These are phyloP conservation scores for Bolboschoenoplectus hybrid DNA, from an alignment of 202 grass and related monocot species.

Conservation along the genomic window DNA sequence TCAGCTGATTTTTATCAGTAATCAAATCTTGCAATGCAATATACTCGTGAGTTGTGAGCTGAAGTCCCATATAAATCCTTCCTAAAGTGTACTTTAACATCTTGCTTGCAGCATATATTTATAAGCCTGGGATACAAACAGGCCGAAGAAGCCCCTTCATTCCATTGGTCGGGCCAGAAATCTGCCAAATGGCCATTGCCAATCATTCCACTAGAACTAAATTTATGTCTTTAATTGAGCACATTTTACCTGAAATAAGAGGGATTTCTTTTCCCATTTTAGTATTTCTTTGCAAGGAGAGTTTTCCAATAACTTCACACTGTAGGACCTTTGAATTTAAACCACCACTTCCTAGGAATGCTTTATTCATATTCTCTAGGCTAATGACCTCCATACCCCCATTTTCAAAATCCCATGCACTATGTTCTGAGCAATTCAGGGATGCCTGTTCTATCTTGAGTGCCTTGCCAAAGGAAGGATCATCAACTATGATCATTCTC, in stretches of 20 bases:
- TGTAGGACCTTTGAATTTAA: background rate
- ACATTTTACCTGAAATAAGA: conserved; percentile 2
- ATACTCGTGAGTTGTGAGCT: background rate
- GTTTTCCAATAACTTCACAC: background rate
- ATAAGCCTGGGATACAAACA: background rate
- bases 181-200: conserved; percentile 6
- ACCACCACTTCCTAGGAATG: background rate
- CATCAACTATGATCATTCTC: conserved; percentile 8
- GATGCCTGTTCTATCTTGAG: background rate
- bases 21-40: background rate
- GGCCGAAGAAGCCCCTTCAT: background rate
- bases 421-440: background rate
- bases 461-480: background rate
- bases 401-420: background rate
- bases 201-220: background rate
- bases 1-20: background rate
- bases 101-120: background rate
- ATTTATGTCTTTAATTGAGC: background rate
- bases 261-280: background rate
- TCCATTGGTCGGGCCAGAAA: background rate
- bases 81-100: background rate
- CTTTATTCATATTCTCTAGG: background rate
- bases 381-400: background rate
- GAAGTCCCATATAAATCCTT: background rate
- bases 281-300: background rate